Conservation (phyloP, 2,329 filamentous ascomycete species). For the Xylaria sp. region DNA sequence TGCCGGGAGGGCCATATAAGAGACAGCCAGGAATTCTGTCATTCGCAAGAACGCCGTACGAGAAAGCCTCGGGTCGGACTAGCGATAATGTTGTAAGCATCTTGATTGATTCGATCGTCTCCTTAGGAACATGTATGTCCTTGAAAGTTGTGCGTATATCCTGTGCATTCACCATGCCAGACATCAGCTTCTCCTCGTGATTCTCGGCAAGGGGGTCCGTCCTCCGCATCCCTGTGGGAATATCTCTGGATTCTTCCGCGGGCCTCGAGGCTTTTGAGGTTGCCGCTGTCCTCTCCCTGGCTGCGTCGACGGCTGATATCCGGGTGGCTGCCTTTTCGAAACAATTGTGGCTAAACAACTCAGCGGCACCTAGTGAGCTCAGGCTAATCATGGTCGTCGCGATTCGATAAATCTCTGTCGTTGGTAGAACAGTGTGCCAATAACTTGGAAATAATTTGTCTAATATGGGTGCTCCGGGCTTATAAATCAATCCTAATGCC, state of each 20-base stretch:
- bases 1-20: constrained; percentile 88
- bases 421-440: constrained; percentile 39
- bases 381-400: constrained; percentile 47
- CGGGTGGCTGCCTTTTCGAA: constrained; percentile 37
- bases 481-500: constrained; percentile 35
- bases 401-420: constrained; percentile 46
- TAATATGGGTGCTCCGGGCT: neutral
- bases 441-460: constrained; percentile 33
- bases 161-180: constrained; percentile 82
- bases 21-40: constrained; percentile 92
- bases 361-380: constrained; percentile 26
- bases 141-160: constrained; percentile 88
- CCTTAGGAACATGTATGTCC: constrained; percentile 83
- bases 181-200: constrained; percentile 84
- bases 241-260: constrained; percentile 37
- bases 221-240: constrained; percentile 44
- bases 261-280: neutral
- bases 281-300: constrained; percentile 35
- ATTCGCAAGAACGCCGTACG: constrained; percentile 89
- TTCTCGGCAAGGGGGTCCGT: constrained; percentile 66
- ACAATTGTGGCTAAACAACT: constrained; percentile 37
- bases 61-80: constrained; percentile 91
- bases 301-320: constrained; percentile 42
- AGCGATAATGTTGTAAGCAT: constrained; percentile 89
- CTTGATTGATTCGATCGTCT: constrained; percentile 88